These are phyloP conservation scores for Solanum rostratum DNA, from an alignment of 257 asterid genomes.

Conservation along the genomic window DNA sequence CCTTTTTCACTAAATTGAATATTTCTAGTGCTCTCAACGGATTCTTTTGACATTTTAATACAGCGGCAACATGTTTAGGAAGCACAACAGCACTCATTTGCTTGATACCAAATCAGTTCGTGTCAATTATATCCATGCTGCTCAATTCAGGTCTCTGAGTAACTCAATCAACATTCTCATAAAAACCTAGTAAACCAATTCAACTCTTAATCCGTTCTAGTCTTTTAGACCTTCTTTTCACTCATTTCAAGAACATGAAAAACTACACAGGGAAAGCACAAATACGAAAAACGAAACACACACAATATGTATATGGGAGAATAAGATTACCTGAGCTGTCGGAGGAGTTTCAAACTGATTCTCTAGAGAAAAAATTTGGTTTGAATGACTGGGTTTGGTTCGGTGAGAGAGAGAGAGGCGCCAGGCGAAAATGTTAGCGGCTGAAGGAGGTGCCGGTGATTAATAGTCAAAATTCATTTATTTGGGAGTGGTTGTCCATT, in stretches of 20 bases:
- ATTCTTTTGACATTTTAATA: conserved; percentile 53
- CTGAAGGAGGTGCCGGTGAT: too few species aligned
- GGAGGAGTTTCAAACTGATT: neutral
- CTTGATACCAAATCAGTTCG: conserved; percentile 1
- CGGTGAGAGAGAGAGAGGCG: neutral
- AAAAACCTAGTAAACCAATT: conserved; percentile 7
- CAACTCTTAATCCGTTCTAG: neutral
- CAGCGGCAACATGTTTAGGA: conserved; percentile 80
- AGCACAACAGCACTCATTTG: conserved; percentile 57
- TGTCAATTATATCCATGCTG: conserved; percentile 1
- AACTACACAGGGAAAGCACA: neutral
- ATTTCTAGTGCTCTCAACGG: conserved; percentile 84
- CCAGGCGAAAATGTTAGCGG: neutral
- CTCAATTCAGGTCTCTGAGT: neutral
- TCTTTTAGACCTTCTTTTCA: neutral
- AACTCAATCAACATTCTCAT: neutral
- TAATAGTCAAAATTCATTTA: too few species aligned
- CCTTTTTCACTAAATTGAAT: conserved; percentile 62
- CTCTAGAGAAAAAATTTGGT: neutral
- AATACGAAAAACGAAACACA: neutral
- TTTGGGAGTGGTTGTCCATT: too few species aligned
- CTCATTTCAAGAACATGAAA: neutral
- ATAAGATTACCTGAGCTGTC: neutral
- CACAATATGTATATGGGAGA: neutral
- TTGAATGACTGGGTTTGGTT: neutral